Percentiles rank a stretch among this genome's conserved stretches.
phyloP scores from a whole-genome alignment of 805 yeast genomes.

The Saturnispora halmiae region DNA sequence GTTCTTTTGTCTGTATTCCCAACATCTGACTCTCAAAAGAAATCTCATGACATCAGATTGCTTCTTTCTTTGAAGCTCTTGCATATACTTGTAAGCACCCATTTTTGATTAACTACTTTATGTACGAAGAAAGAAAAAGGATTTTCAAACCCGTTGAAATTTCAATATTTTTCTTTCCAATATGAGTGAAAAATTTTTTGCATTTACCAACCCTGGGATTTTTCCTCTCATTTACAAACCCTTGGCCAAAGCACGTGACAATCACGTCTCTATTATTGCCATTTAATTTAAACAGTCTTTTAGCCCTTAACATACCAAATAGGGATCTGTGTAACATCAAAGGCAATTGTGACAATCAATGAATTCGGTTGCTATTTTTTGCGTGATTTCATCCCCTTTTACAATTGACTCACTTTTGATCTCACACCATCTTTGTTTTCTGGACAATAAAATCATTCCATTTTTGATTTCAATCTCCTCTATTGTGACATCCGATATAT shows the following conservation, averaged over 20 bases:
- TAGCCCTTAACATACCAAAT: no score
- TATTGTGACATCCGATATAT: background rate
- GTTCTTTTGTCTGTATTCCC: conserved; percentile 99
- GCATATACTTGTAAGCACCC: conserved; percentile 99
- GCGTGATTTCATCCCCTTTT: background rate
- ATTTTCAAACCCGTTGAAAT: background rate
- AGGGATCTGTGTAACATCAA: no score
- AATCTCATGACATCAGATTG: conserved; percentile 99
- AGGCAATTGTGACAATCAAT: no score
- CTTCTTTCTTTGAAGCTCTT: conserved; percentile 99
- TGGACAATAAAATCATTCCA: background rate
- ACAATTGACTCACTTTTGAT: no score
- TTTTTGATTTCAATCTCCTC: background rate
- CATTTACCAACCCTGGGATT: background rate
- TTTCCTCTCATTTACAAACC: no score
- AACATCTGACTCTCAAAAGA: conserved; percentile 98
- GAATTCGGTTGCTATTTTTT: no score
- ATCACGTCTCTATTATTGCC: background rate
- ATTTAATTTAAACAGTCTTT: background rate
- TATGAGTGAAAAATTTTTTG: background rate
- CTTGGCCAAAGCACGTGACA: conserved; percentile 5
- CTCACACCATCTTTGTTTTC: background rate
- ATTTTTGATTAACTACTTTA: conserved; percentile 34
- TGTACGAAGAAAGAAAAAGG: background rate
- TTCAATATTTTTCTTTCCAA: background rate